These are phyloP conservation scores for Parmelia sp. DNA, from an alignment of 495 filamentous ascomycete genomes.

Conservation along the genomic window DNA sequence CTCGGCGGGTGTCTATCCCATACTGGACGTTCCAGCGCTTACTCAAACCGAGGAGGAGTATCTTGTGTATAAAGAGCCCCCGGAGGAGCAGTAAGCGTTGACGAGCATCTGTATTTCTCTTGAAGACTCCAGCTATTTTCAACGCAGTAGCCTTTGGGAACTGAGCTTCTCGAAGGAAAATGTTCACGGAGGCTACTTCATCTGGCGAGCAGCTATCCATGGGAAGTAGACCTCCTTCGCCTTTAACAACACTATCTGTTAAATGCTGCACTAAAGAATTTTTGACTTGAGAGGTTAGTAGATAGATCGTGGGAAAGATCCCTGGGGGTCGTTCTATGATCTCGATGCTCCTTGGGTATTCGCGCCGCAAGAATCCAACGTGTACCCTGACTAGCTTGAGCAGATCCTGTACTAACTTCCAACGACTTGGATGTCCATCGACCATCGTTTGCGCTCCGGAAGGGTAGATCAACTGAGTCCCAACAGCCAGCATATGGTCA, in stretches of 20 bases:
- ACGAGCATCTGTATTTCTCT: slow-evolving; percentile 30
- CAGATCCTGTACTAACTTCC: slow-evolving; percentile 52
- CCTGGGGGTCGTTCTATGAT: slow-evolving; percentile 28
- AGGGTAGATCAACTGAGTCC: slow-evolving; percentile 62
- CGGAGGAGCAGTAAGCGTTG: slow-evolving; percentile 49
- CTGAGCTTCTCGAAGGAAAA: slow-evolving; percentile 14
- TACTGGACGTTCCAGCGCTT: slow-evolving; percentile 68
- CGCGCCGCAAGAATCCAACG: slow-evolving; percentile 21
- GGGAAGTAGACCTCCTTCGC: slow-evolving; percentile 13
- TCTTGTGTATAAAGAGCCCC: slow-evolving; percentile 51
- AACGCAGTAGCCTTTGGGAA: slow-evolving; percentile 1
- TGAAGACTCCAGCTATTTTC: slow-evolving; percentile 28
- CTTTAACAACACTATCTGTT: slow-evolving; percentile 15
- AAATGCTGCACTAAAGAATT: slow-evolving; percentile 27
- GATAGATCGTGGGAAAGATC: slow-evolving; percentile 41
- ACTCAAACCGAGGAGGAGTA: slow-evolving; percentile 49
- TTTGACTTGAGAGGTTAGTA: slow-evolving; percentile 36
- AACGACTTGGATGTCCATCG: slow-evolving; percentile 54
- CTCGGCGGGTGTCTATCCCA: slow-evolving; percentile 41
- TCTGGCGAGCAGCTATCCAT: neutral
- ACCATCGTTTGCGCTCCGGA: slow-evolving; percentile 51
- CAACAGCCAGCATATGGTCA: slow-evolving; percentile 57
- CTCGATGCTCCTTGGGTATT: slow-evolving; percentile 37
- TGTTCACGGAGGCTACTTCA: slow-evolving; percentile 6
- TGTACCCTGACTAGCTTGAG: slow-evolving; percentile 39